Percentiles rank a stretch among this genome's conserved stretches.
phyloP scores from a whole-genome alignment of 768 basidiomycete species.

The Kwoniella bestiolae region DNA sequence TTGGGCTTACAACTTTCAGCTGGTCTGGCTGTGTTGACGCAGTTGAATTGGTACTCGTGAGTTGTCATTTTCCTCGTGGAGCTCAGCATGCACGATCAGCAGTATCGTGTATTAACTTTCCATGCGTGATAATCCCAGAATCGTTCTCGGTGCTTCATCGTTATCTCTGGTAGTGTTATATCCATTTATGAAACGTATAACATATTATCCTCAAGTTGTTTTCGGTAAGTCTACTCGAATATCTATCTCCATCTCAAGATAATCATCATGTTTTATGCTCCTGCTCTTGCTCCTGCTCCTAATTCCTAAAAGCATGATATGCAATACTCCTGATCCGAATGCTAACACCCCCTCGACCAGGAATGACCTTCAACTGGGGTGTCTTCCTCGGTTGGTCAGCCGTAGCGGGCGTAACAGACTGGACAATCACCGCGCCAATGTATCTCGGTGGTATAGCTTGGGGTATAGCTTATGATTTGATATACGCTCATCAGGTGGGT shows the following conservation, averaged over 20 bases:
- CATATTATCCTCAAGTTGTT: constrained; percentile 94
- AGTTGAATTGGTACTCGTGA: constrained; percentile 94
- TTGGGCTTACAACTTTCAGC: constrained; percentile 78
- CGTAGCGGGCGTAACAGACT: constrained; percentile 76
- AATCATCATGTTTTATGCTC: too few species aligned
- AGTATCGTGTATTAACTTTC: too few species aligned
- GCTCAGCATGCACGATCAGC: too few species aligned
- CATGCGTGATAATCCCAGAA: constrained; percentile 62
- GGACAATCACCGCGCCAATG: constrained; percentile 80
- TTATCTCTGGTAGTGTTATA: constrained; percentile 84
- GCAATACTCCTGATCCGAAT: neutral
- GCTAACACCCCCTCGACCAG: constrained; percentile 58
- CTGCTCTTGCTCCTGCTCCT: too few species aligned
- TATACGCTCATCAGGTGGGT: constrained; percentile 92
- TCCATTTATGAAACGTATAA: constrained; percentile 95
- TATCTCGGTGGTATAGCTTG: constrained; percentile 88
- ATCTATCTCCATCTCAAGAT: neutral
- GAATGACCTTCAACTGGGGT: constrained; percentile 97
- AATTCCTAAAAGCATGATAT: neutral
- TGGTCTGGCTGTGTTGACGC: constrained; percentile 82
- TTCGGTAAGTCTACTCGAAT: constrained; percentile 66
- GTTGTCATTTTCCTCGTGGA: constrained; percentile 33
- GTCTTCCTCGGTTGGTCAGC: constrained; percentile 95
- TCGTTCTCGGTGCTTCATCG: constrained; percentile 87
- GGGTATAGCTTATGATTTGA: constrained; percentile 96